Conservation (phyloP, 2,329 filamentous ascomycete species). For the Claviceps humidiphila region DNA sequence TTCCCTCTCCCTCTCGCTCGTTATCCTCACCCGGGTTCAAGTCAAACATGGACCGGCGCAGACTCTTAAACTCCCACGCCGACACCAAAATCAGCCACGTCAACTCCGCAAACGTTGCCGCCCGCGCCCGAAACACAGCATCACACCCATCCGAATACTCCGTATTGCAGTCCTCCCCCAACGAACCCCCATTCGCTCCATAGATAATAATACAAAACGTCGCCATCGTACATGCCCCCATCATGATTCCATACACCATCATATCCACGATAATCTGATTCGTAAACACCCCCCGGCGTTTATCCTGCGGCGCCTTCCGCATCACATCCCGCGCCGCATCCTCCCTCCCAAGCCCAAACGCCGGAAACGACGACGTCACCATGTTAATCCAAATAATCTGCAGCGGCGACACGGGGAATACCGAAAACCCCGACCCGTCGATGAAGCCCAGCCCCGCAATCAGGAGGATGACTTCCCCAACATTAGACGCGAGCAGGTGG, state of each 20-base stretch:
- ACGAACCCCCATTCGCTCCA: constrained; percentile 38
- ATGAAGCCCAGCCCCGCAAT: constrained; percentile 74
- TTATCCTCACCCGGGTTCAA: constrained; percentile 39
- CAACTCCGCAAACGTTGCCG: constrained; percentile 59
- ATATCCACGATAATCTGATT: constrained; percentile 67
- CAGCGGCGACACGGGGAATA: constrained; percentile 75
- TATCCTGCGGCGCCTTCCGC: constrained; percentile 63
- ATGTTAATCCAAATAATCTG: constrained; percentile 93
- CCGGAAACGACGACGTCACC: constrained; percentile 76
- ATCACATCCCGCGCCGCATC: constrained; percentile 64
- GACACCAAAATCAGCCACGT: constrained; percentile 63
- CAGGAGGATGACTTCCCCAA: constrained; percentile 70
- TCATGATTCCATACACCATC: constrained; percentile 65
- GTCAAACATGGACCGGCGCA: constrained; percentile 58
- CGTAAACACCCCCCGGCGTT: constrained; percentile 58
- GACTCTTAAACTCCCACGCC: constrained; percentile 66
- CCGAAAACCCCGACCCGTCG: constrained; percentile 55
- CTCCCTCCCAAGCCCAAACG: constrained; percentile 79
- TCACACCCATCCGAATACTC: constrained; percentile 40
- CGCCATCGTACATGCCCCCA: constrained; percentile 53
- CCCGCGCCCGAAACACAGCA: constrained; percentile 55
- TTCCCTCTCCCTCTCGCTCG: neutral
- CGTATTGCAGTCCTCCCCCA: constrained; percentile 52
- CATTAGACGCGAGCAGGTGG: constrained; percentile 67
- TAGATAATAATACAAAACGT: constrained; percentile 55